Evolutionary conservation across 305 asterid species (phyloP), one percentile per base, ranked within the genome.

Genomic region (Fraxinus greggii): DNA sequence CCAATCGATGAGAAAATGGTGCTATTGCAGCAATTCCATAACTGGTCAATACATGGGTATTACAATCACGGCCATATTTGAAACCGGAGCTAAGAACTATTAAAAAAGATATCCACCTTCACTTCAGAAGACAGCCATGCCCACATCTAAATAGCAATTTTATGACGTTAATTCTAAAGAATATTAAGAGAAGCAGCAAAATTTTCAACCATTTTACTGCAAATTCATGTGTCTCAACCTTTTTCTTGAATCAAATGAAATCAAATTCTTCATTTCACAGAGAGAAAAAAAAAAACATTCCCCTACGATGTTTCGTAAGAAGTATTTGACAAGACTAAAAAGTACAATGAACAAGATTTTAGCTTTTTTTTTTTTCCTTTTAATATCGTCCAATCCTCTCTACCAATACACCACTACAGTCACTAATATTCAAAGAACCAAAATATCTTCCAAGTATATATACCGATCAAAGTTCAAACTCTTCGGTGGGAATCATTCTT

Each of bases 1-100:
- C 97, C 90, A 95, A 82, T 32, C 98, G 98, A 83, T 95, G 99
- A 87, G 99, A 95, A 82, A 95, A 95, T 12, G 99, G 99, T 31
- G 99, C 90, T 72, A 95, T 90, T 75, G 99, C 98, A 84, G 91
- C 98, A 59, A 95, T 88, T 67, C 99, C 99, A 31, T 89, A 88
- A 89, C 99, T 95, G 93, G 56, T 67, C n/a, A 67, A 67, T 26
- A 67, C 38, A 67, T 12, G 74, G 65, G 70, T 8, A 61, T 61
- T 61, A 61, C 28, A 61, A 61, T 61, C 70, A 61, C 13, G 31
- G 15, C 31, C 5, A 31, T 61, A 19, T 61, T 61, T 61, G 70
- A 61, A 61, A 61, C 65, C 31, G 1, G 15, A 21, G 31, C 70
- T 21, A 61, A 61, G 31, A 61, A 23, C 31, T 23, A 21, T 23